Evolutionary conservation across 176 grass and related monocot species (phyloP).

Genomic region (Bothriochloa decipiens): DNA sequence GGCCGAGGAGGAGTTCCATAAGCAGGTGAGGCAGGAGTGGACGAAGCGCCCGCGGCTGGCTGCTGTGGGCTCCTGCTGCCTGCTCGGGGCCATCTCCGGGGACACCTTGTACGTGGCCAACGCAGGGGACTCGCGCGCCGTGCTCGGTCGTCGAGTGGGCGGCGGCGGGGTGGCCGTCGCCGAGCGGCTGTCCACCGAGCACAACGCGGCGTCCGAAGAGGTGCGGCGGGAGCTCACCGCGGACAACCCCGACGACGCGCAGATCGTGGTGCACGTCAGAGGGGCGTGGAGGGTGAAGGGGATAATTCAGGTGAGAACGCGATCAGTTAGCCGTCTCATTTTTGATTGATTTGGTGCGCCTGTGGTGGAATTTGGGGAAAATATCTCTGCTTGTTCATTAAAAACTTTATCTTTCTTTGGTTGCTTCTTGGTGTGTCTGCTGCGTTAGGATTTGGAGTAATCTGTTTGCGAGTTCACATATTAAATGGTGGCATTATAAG

Average conservation of each 20-base stretch:
- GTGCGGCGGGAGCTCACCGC: constrained; percentile 58
- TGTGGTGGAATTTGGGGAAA: too few relatives aligned
- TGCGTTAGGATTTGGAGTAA: too few relatives aligned
- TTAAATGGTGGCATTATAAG: too few relatives aligned
- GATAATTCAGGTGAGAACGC: too few relatives aligned
- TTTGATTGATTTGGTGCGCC: too few relatives aligned
- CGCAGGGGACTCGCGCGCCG: constrained; percentile 79
- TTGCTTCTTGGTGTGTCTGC: too few relatives aligned
- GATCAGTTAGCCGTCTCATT: too few relatives aligned
- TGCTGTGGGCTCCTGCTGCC: constrained; percentile 86
- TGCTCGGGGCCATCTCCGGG: constrained; percentile 70
- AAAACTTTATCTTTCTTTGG: too few relatives aligned
- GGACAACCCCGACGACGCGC: constrained; percentile 73
- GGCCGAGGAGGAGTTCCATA: constrained; percentile 83
- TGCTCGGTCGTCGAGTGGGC: constrained; percentile 62
- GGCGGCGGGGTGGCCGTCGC: constrained; percentile 56
- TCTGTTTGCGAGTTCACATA: too few relatives aligned
- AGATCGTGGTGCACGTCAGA: constrained; percentile 74
- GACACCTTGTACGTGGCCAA: constrained; percentile 90
- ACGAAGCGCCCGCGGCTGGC: constrained; percentile 40
- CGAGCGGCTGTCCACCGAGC: constrained; percentile 71
- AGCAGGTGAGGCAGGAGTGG: constrained; percentile 67
- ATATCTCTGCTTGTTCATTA: too few relatives aligned
- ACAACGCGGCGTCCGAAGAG: constrained; percentile 70
- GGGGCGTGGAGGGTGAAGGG: constrained; percentile 43